Conservation (phyloP, 768 basidiomycete species). For the Pisolithus microcarpus region DNA sequence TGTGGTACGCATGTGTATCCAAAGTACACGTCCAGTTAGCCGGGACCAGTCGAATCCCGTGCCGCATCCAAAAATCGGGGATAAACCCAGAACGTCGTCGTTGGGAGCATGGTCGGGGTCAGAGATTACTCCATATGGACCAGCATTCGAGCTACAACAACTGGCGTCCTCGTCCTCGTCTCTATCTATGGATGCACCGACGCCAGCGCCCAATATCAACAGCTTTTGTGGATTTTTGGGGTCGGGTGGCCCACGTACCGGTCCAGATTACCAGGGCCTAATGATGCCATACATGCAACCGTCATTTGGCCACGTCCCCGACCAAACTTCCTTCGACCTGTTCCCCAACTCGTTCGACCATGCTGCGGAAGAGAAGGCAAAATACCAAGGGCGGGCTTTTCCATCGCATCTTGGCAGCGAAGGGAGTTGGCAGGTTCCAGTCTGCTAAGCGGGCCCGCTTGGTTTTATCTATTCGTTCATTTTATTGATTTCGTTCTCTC, state of each 20-base stretch:
- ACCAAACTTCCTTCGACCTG: constrained; percentile 21
- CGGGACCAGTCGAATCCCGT: constrained; percentile 25
- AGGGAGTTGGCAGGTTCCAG: constrained; percentile 74
- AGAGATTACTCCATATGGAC: constrained; percentile 5
- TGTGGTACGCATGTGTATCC: constrained; percentile 68
- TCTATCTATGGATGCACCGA: constrained; percentile 28
- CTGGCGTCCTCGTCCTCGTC: constrained; percentile 30
- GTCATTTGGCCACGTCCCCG: constrained; percentile 22
- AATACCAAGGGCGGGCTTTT: constrained; percentile 58
- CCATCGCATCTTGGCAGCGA: constrained; percentile 55
- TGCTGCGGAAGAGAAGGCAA: constrained; percentile 12
- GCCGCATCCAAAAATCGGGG: constrained; percentile 7
- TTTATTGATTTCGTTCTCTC: constrained; percentile 1
- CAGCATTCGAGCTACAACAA: constrained; percentile 13
- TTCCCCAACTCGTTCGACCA: constrained; percentile 24
- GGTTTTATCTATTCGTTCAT: not conserved
- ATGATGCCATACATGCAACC: constrained; percentile 22
- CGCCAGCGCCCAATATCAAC: constrained; percentile 28
- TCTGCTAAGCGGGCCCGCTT: constrained; percentile 36
- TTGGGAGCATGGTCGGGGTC: constrained; percentile 22
- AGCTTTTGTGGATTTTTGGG: constrained; percentile 54
- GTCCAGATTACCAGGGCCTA: constrained; percentile 18
- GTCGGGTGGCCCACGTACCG: constrained; percentile 31
- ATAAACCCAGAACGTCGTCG: constrained; percentile 13
- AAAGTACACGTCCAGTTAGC: constrained; percentile 42